Evolutionary conservation across 768 basidiomycete genomes (phyloP), one percentile per base, ranked within the genome.

Genomic region (Termitomyces sp.): DNA sequence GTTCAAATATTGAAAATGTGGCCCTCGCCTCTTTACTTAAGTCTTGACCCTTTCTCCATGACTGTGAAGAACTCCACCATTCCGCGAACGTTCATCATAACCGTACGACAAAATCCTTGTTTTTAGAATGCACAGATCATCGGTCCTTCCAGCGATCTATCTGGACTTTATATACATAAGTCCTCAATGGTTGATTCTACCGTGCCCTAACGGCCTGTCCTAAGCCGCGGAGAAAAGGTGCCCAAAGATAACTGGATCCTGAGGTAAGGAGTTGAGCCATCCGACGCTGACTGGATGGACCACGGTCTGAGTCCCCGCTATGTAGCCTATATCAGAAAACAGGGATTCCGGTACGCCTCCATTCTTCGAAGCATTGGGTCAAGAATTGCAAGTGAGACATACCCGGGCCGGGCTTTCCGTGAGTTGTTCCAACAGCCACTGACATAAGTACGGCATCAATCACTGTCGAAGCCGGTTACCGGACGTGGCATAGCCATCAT

Each of bases 341-440:
- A 4, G 22, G 21, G 5, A 15, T 37, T 24, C 17, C 5, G 22
- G 48, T 49, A 49, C 48, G 24, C 19, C 17, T 40, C 26, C 24
- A 24, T 49, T 26, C 24, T n/a, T 4, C 19, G 15, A 28, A n/a
- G n/a, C n/a, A n/a, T n/a, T n/a, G n/a, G n/a, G n/a, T n/a, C n/a
- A n/a, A n/a, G n/a, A 28, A 28, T 28, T 28, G 7, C 28, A 28
- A 28, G 2, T 3, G 28, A 32, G 1, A 10, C 10, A 32, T 32
- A 10, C 30, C 30, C 30, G 30, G 9, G 9, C 30, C 30, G 9
- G 47, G 1, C 19, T 7, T 38, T 34, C 34, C 34, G 34, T 34
- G 34, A 14, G 11, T 11, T 15, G 42, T 26, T 34, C 52, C 51
- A n/a, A 57, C 56, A 53, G 52, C 51, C 51, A 53, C 46, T 28